Evolutionary conservation across 75 land plant genomes (phyloP), one percentile per base, ranked within the genome.

Genomic region (Ceratopteris richardii): DNA sequence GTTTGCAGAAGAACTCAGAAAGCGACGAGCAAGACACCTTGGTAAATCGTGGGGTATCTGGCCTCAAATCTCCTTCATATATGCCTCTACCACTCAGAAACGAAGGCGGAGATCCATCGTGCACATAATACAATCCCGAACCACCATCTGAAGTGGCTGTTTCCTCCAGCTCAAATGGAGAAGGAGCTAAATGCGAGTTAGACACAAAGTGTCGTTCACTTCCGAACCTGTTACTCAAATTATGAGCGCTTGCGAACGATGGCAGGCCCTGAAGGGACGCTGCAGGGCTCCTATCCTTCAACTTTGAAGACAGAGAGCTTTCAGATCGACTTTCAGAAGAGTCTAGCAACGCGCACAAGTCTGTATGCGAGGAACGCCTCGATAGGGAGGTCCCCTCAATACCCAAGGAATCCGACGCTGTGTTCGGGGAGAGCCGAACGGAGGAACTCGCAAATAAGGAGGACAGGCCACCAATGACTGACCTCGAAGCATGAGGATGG

Each of bases 381-480:
- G 73, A 23, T 28, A 39, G 39, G 26, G 62, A 24, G 33, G 40
- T 27, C 4, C 28, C 28, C 22, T 37, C 42, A 18, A 31, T 29
- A 18, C 26, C 66, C 43, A 64, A 12, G 28, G 31, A 1, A 29
- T 59, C 64, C 21, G 31, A 41, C 16, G 22, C 19, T 29, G 40
- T 23, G 33, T 31, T 31, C 20, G 80, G 53, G 2, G 50, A 22
- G 42, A 44, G 74, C 30, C 40, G 60, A 0, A 58, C 43, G 0
- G 85, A 20, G 1, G 61, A 43, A 10, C 79, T 56, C 0, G 77
- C 60, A 61, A 84, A 80, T 1, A 84, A 61, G 54, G 72, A 67
- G 42, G 83, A 80, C 24, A 84, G 67, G 19, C 87, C 87, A 1
- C 87, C 87, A 13, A 61, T 13, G 7, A 57, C 36, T 23, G 77